Evolutionary conservation across 345 rosid species (phyloP).

Genomic region (Hevea brasiliensis): DNA sequence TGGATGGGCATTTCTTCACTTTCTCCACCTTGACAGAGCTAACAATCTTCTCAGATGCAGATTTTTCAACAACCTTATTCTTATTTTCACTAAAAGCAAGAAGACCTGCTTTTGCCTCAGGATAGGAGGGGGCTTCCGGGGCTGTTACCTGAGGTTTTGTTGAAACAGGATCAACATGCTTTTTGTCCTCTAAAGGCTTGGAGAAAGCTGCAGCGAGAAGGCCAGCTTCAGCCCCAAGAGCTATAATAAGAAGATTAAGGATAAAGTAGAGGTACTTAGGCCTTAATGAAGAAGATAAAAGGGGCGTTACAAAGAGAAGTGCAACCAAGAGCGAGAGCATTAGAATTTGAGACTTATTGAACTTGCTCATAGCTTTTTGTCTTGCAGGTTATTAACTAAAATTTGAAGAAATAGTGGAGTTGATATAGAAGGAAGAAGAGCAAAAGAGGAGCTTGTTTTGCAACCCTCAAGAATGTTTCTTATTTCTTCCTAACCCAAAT

Average conservation of each 20-base stretch:
- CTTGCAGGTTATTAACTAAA: too few species aligned
- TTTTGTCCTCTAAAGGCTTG: conserved; percentile 36
- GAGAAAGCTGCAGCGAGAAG: conserved; percentile 45
- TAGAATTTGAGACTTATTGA: conserved; percentile 47
- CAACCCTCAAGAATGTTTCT: too few species aligned
- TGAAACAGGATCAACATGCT: conserved; percentile 9
- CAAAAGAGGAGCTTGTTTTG: too few species aligned
- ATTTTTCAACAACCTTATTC: conserved; percentile 33
- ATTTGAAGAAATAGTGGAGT: too few species aligned
- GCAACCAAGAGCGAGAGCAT: conserved; percentile 40
- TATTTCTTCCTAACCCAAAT: too few species aligned
- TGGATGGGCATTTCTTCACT: conserved; percentile 53
- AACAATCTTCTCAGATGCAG: conserved; percentile 15
- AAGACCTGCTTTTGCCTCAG: neutral
- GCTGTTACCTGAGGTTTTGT: conserved; percentile 15
- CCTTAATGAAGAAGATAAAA: conserved; percentile 49
- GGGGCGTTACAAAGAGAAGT: conserved; percentile 49
- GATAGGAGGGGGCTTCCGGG: conserved; percentile 1
- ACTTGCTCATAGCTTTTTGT: conserved; percentile 35
- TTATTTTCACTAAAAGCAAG: conserved; percentile 23
- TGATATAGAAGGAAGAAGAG: too few species aligned
- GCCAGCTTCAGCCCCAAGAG: conserved; percentile 68
- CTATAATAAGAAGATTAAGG: conserved; percentile 56
- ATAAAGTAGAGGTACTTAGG: conserved; percentile 56
- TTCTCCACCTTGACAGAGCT: conserved; percentile 11